Evolutionary conservation across 495 filamentous ascomycete species (phyloP).

Genomic region (Lophiostoma macrostomum): DNA sequence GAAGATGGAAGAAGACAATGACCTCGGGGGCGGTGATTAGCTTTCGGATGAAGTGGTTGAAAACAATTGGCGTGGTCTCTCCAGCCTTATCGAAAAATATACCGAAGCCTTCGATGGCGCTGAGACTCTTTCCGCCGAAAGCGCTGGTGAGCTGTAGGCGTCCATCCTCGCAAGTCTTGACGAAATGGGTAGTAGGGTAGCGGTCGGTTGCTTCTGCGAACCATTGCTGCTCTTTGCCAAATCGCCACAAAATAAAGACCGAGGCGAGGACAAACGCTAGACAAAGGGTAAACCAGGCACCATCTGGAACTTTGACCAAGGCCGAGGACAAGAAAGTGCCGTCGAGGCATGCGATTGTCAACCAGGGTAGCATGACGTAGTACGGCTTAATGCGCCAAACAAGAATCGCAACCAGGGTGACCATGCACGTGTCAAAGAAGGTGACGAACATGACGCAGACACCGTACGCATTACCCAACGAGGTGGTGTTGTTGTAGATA

Average conservation of each 20-base stretch:
- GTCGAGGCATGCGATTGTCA: constrained; percentile 60
- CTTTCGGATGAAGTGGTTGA: constrained; percentile 39
- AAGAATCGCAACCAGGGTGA: constrained; percentile 62
- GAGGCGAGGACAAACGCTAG: constrained; percentile 57
- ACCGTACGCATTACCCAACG: constrained; percentile 52
- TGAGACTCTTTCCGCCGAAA: constrained; percentile 29
- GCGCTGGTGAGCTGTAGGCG: constrained; percentile 23
- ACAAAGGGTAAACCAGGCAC: constrained; percentile 71
- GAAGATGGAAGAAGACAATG: constrained; percentile 40
- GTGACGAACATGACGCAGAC: constrained; percentile 75
- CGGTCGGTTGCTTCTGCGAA: constrained; percentile 59
- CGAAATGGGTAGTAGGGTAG: constrained; percentile 42
- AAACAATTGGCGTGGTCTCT: constrained; percentile 38
- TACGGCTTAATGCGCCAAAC: constrained; percentile 61
- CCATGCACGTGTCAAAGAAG: constrained; percentile 70
- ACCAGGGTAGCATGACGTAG: constrained; percentile 59
- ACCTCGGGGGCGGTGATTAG: constrained; percentile 36
- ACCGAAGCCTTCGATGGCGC: constrained; percentile 35
- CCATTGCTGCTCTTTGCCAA: constrained; percentile 74
- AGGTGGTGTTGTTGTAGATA: constrained; percentile 63
- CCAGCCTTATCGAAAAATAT: constrained; percentile 44
- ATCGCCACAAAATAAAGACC: constrained; percentile 69
- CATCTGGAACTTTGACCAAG: constrained; percentile 65
- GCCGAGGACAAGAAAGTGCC: constrained; percentile 64
- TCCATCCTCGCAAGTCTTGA: constrained; percentile 25